A percentile compares a stretch with the other conserved stretches of the same genome.
Evolutionary conservation across 305 asterid species (phyloP).

Genomic region (Fraxinus latifolia): DNA sequence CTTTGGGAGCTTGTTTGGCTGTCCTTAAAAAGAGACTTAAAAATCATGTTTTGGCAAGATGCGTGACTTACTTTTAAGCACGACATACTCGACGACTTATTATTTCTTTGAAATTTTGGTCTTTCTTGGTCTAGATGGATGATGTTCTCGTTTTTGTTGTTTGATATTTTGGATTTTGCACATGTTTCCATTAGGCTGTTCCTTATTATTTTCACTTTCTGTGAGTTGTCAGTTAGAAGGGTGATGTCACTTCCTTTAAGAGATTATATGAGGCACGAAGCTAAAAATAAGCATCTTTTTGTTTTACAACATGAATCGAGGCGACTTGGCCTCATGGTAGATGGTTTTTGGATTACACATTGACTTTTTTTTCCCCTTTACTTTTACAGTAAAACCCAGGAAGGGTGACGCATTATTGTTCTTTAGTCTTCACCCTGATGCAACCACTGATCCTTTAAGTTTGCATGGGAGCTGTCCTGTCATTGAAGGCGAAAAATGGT

Average conservation of each 20-base stretch:
- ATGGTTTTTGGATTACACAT: neutral
- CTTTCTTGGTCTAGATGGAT: neutral
- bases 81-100: neutral
- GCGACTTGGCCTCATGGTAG: neutral
- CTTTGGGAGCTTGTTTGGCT: neutral
- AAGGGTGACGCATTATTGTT: conserved; percentile 44
- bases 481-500: conserved; percentile 44
- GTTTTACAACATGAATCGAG: neutral
- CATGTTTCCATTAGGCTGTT: neutral
- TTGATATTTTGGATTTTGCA: neutral
- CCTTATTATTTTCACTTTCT: neutral
- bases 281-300: neutral
- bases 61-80: neutral
- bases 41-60: neutral
- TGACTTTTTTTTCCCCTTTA: neutral
- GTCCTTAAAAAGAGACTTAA: neutral
- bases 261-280: neutral
- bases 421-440: conserved; percentile 43
- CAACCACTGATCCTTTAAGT: conserved; percentile 34
- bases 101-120: neutral
- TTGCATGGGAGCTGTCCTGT: conserved; percentile 52
- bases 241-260: neutral
- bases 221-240: neutral
- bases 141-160: neutral
- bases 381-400: conserved; percentile 34